A percentile compares a stretch with the other conserved stretches of the same genome.
phyloP scores from a whole-genome alignment of 768 basidiomycete genomes.

The Russula sp. region DNA sequence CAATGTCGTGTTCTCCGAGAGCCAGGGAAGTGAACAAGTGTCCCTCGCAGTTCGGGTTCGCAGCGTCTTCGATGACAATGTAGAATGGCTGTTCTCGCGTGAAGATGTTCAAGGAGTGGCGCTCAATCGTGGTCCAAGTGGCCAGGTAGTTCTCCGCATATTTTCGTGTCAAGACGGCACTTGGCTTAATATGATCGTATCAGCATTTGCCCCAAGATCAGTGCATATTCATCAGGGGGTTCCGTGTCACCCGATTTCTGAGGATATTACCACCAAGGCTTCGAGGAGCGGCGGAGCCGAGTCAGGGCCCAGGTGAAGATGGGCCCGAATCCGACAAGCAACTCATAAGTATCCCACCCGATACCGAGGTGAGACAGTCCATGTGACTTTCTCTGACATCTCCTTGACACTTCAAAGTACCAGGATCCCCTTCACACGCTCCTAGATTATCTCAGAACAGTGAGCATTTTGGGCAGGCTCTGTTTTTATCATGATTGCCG shows the following conservation, averaged over 20 bases:
- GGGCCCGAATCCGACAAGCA: background rate
- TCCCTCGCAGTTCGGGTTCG: background rate
- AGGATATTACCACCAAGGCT: background rate
- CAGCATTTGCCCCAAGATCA: background rate
- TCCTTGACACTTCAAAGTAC: too few relatives aligned
- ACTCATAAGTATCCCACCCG: background rate
- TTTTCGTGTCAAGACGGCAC: background rate
- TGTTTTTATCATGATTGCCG: too few relatives aligned
- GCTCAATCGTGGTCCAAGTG: background rate
- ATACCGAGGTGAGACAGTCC: background rate
- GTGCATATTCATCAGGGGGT: background rate
- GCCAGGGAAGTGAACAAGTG: background rate
- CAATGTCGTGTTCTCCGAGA: background rate
- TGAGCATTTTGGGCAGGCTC: too few relatives aligned
- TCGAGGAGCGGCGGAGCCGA: background rate
- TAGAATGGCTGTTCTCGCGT: background rate
- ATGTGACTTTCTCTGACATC: background rate
- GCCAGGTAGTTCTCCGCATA: background rate
- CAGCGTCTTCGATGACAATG: background rate
- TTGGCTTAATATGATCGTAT: background rate
- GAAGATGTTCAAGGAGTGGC: background rate
- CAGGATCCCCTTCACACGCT: too few relatives aligned
- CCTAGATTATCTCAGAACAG: too few relatives aligned
- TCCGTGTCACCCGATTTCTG: background rate
- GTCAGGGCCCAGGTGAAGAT: background rate